A percentile compares a stretch with the other conserved stretches of the same genome.
These are phyloP conservation scores for Pseudocercospora crystallina DNA, from an alignment of 2,329 filamentous ascomycete species.

Conservation along the genomic window DNA sequence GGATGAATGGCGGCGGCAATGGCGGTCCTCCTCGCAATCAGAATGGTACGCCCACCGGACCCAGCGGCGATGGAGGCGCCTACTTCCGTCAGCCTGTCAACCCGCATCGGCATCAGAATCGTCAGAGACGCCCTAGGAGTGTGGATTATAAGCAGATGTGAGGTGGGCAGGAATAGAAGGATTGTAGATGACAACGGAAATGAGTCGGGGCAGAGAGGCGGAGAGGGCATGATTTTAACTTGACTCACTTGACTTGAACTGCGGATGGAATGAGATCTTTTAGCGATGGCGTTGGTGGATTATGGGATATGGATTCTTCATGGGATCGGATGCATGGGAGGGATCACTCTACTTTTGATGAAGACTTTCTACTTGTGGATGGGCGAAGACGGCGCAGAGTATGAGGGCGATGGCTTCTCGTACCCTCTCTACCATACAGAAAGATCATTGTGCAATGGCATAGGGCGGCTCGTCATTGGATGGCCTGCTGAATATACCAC, in stretches of 20 bases:
- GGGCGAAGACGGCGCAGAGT: too few species aligned
- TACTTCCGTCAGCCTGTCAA: slow-evolving; percentile 97
- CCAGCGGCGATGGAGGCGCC: slow-evolving; percentile 62
- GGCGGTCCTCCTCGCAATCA: slow-evolving; percentile 45
- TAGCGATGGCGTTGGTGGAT: slow-evolving; percentile 29
- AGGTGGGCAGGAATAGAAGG: not conserved
- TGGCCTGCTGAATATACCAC: too few species aligned
- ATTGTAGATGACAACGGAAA: too few species aligned
- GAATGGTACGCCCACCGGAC: slow-evolving; percentile 63
- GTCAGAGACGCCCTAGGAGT: slow-evolving; percentile 74
- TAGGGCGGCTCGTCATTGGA: too few species aligned
- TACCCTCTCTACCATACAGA: too few species aligned
- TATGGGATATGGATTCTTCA: too few species aligned
- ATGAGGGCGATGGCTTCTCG: too few species aligned
- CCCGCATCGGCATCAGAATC: slow-evolving; percentile 82
- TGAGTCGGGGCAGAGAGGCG: not conserved
- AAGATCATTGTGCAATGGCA: too few species aligned
- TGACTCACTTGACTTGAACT: not conserved
- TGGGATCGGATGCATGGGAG: too few species aligned
- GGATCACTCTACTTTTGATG: too few species aligned
- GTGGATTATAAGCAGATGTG: slow-evolving; percentile 87
- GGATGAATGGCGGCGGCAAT: slow-evolving; percentile 33
- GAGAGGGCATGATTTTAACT: not conserved
- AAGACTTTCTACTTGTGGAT: too few species aligned
- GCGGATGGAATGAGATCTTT: not conserved